phyloP scores from a whole-genome alignment of 371 early-diverging fungal species.

The Zancudomyces culisetae region DNA sequence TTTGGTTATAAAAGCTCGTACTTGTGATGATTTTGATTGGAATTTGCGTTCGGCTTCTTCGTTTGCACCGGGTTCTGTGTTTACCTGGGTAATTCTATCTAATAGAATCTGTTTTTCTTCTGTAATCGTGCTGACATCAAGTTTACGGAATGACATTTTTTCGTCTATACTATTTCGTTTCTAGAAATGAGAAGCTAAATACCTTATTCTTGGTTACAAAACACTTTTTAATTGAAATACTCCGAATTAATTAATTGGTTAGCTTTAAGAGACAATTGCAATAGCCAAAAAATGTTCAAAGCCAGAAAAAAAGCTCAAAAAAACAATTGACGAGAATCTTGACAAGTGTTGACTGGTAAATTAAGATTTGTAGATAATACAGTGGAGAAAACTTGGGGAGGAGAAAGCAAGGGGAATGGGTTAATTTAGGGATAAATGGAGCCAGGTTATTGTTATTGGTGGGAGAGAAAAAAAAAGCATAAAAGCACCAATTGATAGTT shows the following conservation, averaged over 20 bases:
- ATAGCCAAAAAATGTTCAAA: neutral
- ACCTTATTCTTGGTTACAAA: neutral
- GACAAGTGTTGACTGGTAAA: neutral
- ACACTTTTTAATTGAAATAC: neutral
- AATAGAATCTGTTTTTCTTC: slow-evolving; percentile 39
- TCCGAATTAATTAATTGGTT: neutral
- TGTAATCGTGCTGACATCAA: slow-evolving; percentile 59
- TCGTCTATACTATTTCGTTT: neutral
- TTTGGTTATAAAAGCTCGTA: slow-evolving; percentile 37
- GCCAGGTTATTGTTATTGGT: too few relatives aligned
- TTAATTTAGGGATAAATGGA: neutral
- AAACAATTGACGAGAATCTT: neutral
- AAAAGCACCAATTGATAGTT: too few relatives aligned
- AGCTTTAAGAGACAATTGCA: neutral
- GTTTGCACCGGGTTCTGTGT: slow-evolving; percentile 28
- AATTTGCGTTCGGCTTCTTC: slow-evolving; percentile 25
- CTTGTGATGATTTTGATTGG: slow-evolving; percentile 35
- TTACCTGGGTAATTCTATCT: slow-evolving; percentile 22
- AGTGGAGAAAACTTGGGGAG: slow-evolving; percentile 3
- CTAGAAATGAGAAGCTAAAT: neutral
- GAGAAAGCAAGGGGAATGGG: neutral
- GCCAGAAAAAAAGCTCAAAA: neutral
- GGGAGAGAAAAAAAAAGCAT: too few relatives aligned
- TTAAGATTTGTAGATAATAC: slow-evolving; percentile 2
- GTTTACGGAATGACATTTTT: slow-evolving; percentile 36